phyloP scores from a whole-genome alignment of 495 filamentous ascomycete species.

The Daldinia loculata region DNA sequence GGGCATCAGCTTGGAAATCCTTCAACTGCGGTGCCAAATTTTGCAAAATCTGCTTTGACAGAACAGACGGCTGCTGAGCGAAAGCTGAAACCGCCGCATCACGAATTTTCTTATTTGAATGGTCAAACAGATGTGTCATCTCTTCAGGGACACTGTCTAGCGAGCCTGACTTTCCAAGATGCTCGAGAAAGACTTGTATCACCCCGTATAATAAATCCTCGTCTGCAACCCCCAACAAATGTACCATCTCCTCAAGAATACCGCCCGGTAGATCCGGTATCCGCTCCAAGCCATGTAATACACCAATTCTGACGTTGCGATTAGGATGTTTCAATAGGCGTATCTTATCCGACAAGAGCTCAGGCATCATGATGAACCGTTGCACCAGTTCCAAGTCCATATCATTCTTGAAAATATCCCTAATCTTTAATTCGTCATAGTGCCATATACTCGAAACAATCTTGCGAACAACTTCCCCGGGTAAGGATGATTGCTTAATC shows the following conservation, averaged over 20 bases:
- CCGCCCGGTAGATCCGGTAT: too few relatives aligned
- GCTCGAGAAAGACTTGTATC: too few relatives aligned
- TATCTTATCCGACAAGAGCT: background rate
- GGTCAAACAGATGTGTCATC: background rate
- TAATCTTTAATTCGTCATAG: background rate
- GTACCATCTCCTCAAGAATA: background rate
- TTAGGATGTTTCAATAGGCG: background rate
- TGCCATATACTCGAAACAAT: background rate
- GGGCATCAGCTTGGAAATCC: rapidly evolving
- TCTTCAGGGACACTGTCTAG: background rate
- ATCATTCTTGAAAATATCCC: rapidly evolving
- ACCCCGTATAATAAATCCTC: too few relatives aligned
- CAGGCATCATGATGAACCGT: background rate
- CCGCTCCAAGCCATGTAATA: too few relatives aligned
- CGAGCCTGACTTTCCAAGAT: too few relatives aligned
- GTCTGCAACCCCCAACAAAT: background rate
- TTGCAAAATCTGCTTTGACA: background rate
- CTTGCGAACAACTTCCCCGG: background rate
- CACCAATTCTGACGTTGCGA: too few relatives aligned
- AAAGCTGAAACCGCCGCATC: background rate
- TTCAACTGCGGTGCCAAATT: background rate
- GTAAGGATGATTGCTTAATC: background rate
- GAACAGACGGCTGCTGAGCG: background rate
- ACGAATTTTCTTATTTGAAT: background rate
- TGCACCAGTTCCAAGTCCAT: background rate